phyloP scores from a whole-genome alignment of 805 yeast species.

The Schwanniomyces occidentalis region DNA sequence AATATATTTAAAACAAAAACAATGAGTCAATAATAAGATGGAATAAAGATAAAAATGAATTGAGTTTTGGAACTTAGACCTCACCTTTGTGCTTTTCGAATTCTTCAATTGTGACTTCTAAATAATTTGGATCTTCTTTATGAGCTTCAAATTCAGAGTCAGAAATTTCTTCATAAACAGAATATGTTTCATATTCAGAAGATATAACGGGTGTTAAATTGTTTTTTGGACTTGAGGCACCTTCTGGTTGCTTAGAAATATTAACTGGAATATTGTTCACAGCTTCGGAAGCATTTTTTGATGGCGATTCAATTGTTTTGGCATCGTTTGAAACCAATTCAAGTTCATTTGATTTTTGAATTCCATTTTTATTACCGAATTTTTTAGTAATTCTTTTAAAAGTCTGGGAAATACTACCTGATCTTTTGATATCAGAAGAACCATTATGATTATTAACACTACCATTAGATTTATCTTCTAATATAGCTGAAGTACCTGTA shows the following conservation, averaged over 20 bases:
- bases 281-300: background rate
- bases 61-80: background rate
- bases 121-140: constrained; percentile 50
- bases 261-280: constrained; percentile 1
- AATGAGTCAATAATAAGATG: too few relatives aligned
- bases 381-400: constrained; percentile 7
- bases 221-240: constrained; percentile 1
- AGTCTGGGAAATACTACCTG: constrained; percentile 1
- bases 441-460: too few relatives aligned
- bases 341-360: too few relatives aligned
- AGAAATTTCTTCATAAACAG: constrained; percentile 49
- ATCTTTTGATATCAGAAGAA: constrained; percentile 1
- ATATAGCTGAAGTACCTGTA: background rate
- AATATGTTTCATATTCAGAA: constrained; percentile 22
- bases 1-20: too few relatives aligned
- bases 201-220: constrained; percentile 1
- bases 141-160: constrained; percentile 47
- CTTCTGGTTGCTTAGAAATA: constrained; percentile 5
- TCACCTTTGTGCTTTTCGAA: constrained; percentile 17
- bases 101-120: constrained; percentile 34
- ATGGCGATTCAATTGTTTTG: constrained; percentile 3
- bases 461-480: too few relatives aligned
- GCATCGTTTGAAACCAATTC: too few relatives aligned
- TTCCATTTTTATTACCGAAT: constrained; percentile 1
- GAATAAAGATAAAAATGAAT: too few relatives aligned